Percentiles rank a stretch among this genome's conserved stretches.
Conservation (phyloP, 2,329 filamentous ascomycete species). For the Sporothrix globosa region DNA sequence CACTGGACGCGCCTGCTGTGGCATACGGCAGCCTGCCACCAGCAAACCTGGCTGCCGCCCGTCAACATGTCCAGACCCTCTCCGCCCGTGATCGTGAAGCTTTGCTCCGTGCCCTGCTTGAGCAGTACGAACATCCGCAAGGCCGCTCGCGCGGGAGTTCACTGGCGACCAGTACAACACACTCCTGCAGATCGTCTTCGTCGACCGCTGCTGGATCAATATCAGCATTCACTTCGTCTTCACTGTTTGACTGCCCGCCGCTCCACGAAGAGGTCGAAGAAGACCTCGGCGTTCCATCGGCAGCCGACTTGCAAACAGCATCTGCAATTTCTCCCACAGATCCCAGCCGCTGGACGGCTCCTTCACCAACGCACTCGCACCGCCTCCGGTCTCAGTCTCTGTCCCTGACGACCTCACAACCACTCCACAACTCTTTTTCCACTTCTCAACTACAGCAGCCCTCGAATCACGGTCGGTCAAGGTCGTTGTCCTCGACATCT, state of each 20-base stretch:
- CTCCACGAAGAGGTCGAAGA: slow-evolving; percentile 27
- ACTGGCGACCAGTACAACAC: background rate
- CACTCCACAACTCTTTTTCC: slow-evolving; percentile 4
- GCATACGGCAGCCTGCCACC: slow-evolving; percentile 28
- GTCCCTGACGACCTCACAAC: background rate
- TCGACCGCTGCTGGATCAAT: slow-evolving; percentile 6
- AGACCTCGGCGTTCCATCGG: background rate
- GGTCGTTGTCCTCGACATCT: slow-evolving; percentile 11
- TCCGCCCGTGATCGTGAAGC: slow-evolving; percentile 43
- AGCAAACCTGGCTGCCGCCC: slow-evolving; percentile 40
- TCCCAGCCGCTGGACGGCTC: slow-evolving; percentile 13
- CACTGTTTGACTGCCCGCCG: slow-evolving; percentile 26
- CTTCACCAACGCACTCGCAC: background rate
- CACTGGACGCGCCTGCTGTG: slow-evolving; percentile 15
- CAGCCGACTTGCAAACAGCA: slow-evolving; percentile 39
- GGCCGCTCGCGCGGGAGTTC: background rate
- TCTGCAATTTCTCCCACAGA: slow-evolving; percentile 46
- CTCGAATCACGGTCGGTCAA: background rate
- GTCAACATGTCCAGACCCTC: slow-evolving; percentile 43
- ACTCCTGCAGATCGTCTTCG: background rate
- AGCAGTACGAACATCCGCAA: slow-evolving; percentile 38
- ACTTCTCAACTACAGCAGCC: background rate
- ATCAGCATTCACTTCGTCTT: background rate
- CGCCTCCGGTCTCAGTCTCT: slow-evolving; percentile 24
- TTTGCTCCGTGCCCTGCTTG: slow-evolving; percentile 43